Conservation (phyloP, 148 eudicot genomes). For the Silene latifolia region DNA sequence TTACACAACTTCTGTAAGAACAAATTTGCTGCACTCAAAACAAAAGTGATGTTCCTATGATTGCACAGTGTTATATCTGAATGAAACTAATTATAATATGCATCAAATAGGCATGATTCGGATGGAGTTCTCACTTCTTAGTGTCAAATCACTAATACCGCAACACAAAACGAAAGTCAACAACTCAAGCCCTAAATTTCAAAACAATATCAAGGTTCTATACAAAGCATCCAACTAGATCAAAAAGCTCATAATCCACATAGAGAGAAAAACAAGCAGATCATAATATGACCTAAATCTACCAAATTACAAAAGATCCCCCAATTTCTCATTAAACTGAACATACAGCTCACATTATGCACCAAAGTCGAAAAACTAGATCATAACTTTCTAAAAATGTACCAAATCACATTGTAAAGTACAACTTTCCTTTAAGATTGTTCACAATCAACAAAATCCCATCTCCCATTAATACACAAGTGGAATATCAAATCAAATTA, state of each 20-base stretch:
- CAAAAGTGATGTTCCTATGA: no score
- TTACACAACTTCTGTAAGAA: no score
- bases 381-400: background rate
- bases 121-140: no score
- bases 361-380: background rate
- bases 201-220: background rate
- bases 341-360: background rate
- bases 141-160: no score
- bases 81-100: no score
- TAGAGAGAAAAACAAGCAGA: background rate
- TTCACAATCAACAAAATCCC: conserved; percentile 3
- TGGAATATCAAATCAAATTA: background rate
- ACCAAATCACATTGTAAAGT: conserved; percentile 7
- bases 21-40: no score
- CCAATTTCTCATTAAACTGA: background rate
- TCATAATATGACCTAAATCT: background rate
- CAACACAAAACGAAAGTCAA: no score
- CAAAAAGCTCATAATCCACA: background rate
- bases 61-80: no score
- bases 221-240: background rate
- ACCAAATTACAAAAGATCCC: conserved; percentile 14
- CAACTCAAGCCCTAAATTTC: no score
- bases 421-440: background rate
- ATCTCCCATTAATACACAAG: background rate
- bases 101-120: no score